Evolutionary conservation across 345 rosid species (phyloP).

Genomic region (Geranium rotundifolium): DNA sequence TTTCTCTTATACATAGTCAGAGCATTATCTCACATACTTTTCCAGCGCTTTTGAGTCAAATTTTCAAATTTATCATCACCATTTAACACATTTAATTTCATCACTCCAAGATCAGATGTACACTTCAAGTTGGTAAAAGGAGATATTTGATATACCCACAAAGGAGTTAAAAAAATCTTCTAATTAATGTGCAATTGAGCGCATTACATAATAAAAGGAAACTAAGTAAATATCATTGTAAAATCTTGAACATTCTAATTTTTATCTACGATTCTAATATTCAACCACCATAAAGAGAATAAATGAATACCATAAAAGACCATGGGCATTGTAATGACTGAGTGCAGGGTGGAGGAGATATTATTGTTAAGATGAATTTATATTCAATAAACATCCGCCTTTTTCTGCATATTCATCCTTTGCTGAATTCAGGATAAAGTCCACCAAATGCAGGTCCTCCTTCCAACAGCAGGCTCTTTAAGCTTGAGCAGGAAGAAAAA

Average conservation of each 20-base stretch:
- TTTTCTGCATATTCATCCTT: constrained; percentile 65
- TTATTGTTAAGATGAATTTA: constrained; percentile 53
- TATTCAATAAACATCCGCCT: constrained; percentile 54
- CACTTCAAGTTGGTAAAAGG: too few species aligned
- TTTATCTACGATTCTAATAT: not conserved
- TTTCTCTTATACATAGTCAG: too few species aligned
- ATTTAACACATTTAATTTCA: not conserved
- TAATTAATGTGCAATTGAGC: too few species aligned
- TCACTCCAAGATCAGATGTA: not conserved
- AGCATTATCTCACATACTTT: too few species aligned
- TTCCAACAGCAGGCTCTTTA: too few species aligned
- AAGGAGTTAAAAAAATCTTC: too few species aligned
- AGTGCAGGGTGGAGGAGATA: constrained; percentile 83
- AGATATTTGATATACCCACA: too few species aligned
- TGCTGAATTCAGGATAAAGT: constrained; percentile 60
- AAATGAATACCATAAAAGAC: constrained; percentile 7
- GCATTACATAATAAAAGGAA: not conserved
- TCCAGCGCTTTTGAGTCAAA: too few species aligned
- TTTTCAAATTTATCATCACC: too few species aligned
- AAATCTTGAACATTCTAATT: too few species aligned
- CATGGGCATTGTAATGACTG: constrained; percentile 59
- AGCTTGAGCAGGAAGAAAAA: too few species aligned
- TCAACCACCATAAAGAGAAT: not conserved
- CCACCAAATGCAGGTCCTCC: too few species aligned
- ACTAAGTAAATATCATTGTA: not conserved